phyloP scores from a whole-genome alignment of 208 protist species.

The Acanthamoeba lenticulata region DNA sequence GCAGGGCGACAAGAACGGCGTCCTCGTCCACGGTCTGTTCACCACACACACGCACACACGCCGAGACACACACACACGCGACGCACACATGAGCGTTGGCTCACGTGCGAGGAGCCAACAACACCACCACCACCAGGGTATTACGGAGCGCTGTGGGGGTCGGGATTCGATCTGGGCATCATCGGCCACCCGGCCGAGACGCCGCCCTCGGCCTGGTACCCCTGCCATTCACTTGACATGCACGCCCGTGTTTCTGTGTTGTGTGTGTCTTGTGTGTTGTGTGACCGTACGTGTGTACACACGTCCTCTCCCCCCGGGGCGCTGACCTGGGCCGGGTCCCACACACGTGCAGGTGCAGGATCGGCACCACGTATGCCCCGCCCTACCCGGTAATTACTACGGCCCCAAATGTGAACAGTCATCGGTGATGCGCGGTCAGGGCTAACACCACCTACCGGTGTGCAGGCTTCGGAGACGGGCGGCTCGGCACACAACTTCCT shows the following conservation, averaged over 20 bases:
- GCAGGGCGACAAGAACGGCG: conserved; percentile 2
- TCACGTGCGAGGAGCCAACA: background rate
- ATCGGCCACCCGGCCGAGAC: background rate
- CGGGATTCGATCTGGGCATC: conserved; percentile 8
- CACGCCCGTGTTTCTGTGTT: background rate
- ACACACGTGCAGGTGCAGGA: background rate
- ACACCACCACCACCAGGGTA: background rate
- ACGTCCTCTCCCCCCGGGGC: background rate
- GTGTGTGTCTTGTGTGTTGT: background rate
- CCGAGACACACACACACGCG: no score
- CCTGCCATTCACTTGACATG: background rate
- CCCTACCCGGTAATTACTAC: background rate
- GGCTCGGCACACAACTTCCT: background rate
- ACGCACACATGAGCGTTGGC: background rate
- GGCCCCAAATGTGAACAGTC: no score
- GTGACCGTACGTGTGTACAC: background rate
- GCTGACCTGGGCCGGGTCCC: no score
- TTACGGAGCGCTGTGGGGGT: background rate
- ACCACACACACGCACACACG: no score
- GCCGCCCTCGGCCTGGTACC: background rate
- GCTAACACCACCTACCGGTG: no score
- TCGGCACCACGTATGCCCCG: background rate
- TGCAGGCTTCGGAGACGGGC: background rate
- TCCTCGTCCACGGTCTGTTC: background rate
- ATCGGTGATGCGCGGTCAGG: no score